Conservation (phyloP, 1,284 basidiomycete species). For the Marasmius oreades region DNA sequence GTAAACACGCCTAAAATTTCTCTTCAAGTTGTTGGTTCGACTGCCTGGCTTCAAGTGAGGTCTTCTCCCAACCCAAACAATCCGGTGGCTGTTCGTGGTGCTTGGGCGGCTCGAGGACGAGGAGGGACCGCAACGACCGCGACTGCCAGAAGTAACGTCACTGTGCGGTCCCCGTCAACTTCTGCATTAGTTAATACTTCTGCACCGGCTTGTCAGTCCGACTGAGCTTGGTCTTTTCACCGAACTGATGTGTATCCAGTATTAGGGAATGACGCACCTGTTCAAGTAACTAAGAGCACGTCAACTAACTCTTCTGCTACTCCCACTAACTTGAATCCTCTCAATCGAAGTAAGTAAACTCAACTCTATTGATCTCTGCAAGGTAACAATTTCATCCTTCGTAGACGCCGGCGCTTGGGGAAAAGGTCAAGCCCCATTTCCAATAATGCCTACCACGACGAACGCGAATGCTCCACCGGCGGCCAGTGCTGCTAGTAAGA, state of each 20-base stretch:
- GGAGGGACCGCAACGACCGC: neutral
- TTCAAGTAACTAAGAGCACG: neutral
- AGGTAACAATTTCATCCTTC: too few relatives aligned
- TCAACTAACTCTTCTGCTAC: neutral
- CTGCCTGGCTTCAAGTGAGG: conserved; percentile 25
- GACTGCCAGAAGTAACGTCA: neutral
- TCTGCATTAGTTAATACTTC: neutral
- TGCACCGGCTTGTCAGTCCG: neutral
- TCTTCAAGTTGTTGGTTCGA: conserved; percentile 37
- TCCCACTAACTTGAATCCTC: neutral
- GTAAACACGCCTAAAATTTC: neutral
- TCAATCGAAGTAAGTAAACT: neutral
- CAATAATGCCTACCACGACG: neutral
- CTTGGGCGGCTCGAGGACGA: neutral
- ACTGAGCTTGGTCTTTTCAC: neutral
- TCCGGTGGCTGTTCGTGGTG: neutral
- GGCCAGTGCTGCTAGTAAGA: too few relatives aligned
- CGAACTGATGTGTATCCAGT: neutral
- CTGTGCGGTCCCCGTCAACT: too few relatives aligned
- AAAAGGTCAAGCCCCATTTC: neutral
- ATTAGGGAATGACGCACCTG: neutral
- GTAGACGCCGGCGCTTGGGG: neutral
- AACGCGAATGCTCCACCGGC: neutral
- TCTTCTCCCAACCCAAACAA: neutral
- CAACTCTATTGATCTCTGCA: neutral